These are phyloP conservation scores for Fusarium sp. DNA, from an alignment of 2,329 filamentous ascomycete species.

Conservation along the genomic window DNA sequence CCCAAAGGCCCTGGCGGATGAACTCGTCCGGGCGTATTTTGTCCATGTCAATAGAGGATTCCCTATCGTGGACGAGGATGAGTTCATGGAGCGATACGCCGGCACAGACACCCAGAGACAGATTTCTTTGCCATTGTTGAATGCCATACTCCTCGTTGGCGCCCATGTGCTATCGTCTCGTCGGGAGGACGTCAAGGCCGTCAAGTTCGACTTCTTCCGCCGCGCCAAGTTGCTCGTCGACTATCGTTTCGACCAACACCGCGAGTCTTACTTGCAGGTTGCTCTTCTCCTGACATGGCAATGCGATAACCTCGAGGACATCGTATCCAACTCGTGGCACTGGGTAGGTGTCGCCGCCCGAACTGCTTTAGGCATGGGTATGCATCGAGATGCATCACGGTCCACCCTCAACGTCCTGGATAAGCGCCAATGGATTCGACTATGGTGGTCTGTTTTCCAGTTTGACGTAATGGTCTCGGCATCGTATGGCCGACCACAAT, in stretches of 20 bases:
- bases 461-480: constrained; percentile 56
- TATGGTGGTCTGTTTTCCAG: constrained; percentile 61
- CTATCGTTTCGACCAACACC: constrained; percentile 67
- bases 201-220: constrained; percentile 65
- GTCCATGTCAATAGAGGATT: constrained; percentile 65
- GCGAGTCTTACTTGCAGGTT: constrained; percentile 68
- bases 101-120: constrained; percentile 61
- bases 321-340: constrained; percentile 66
- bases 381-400: constrained; percentile 59
- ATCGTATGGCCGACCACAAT: constrained; percentile 66
- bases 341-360: constrained; percentile 69
- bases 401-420: constrained; percentile 51
- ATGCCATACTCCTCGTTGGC: constrained; percentile 67
- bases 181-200: constrained; percentile 57
- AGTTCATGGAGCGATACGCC: constrained; percentile 66
- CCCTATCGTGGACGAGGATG: constrained; percentile 66
- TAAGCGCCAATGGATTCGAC: constrained; percentile 55
- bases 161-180: constrained; percentile 63
- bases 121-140: constrained; percentile 64
- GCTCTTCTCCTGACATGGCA: constrained; percentile 71
- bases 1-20: constrained; percentile 63
- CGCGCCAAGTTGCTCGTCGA: constrained; percentile 69
- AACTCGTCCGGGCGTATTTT: constrained; percentile 67
- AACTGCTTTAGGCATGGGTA: constrained; percentile 68
- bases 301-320: constrained; percentile 69